Base-by-base conservation (phyloP, 495 filamentous ascomycete genomes). In the Articulospora tetracladia region DNA sequence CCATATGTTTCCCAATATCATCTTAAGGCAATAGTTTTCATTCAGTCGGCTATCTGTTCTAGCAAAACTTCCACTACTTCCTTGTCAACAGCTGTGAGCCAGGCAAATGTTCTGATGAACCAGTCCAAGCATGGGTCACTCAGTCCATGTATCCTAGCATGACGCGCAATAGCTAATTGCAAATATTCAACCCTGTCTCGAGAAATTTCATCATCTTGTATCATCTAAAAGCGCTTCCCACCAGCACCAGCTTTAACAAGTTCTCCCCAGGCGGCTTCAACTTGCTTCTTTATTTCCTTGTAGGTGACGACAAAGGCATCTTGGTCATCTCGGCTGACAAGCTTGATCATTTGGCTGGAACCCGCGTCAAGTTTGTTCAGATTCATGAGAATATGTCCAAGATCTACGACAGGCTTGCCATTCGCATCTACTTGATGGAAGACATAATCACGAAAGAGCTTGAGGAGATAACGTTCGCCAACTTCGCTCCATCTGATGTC, bases 371-470 rank as follows among this genome's bases (percentile, higher is more conserved):
- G 76, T 71, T 96, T 97, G 73, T 92, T 97, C 65, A 98, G 66
- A 68, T 86, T 91, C 27, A 76, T 78, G 20, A 98, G 66, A 44
- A 98, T 86, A 74, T 98, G 93, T 0, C 86, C 93, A 26, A 97
- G 78, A 67, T 95, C 87, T 2, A 94, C 74, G 7, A 90, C 86
- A 0, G 94, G 87, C 22, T 89, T 86, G 13, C 89, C 91, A 59
- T 90, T 80, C 25, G 83, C 80, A 66, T 97, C 91, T 24, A 97
- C 91, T 58, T 93, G 91, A 71, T 98, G 94, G 73, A 97, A 98
- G 53, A 97, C 88, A 60, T 95, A 97, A 72, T 98, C 95, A 46
- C 94, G 86, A 79, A 98, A 97, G 30, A 98, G 79, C 73, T 95
- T 95, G 55, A 98, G 74, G 65, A 86, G 87, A 68, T 95, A 96